Evolutionary conservation across 495 filamentous ascomycete genomes (phyloP).

Genomic region (Xylaria longipes): DNA sequence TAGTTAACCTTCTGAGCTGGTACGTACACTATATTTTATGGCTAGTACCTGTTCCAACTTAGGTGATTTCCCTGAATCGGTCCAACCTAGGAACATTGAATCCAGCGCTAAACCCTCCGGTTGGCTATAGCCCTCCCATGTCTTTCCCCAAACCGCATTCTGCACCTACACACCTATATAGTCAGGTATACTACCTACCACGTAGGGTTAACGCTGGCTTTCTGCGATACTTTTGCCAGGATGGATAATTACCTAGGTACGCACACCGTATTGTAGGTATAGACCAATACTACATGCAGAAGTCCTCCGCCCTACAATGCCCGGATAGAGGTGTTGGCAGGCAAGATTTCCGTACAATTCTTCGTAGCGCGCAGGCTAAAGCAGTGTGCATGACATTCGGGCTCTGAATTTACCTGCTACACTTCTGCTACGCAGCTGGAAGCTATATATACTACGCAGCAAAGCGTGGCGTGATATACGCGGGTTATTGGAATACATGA

Average conservation of each 20-base stretch:
- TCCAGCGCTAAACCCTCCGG: conserved; percentile 17
- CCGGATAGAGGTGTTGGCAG: neutral
- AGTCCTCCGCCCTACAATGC: neutral
- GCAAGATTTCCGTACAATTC: neutral
- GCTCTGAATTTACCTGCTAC: neutral
- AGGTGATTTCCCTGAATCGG: conserved; percentile 14
- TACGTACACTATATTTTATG: neutral
- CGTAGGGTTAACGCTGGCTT: neutral
- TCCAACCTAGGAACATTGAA: neutral
- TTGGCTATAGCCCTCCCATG: conserved; percentile 19
- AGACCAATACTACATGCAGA: neutral
- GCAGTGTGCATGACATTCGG: neutral
- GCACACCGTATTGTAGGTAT: neutral
- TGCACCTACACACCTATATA: neutral
- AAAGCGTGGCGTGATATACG: neutral
- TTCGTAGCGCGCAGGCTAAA: neutral
- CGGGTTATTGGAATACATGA: neutral
- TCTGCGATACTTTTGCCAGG: conserved; percentile 15
- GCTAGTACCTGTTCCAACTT: neutral
- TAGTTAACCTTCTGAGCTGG: too few species aligned
- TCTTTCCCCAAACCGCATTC: neutral
- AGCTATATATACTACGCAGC: neutral
- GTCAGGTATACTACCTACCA: neutral
- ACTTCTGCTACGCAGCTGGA: neutral
- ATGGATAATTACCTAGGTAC: neutral